phyloP scores from a whole-genome alignment of 2,329 filamentous ascomycete species.

The Diaporthe australafricana region DNA sequence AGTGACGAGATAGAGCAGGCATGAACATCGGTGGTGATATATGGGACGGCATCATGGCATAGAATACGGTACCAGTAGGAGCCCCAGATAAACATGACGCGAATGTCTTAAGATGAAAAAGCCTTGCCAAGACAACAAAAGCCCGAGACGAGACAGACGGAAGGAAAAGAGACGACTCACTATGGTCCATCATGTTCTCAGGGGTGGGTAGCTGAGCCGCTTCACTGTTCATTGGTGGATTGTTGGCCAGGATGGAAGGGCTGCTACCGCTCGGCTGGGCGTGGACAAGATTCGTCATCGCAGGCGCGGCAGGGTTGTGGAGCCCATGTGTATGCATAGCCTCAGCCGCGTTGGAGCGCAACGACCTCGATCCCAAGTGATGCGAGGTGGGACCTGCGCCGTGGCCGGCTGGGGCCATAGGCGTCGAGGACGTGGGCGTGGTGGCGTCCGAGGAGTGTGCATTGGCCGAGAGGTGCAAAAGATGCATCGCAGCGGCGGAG shows the following conservation, averaged over 20 bases:
- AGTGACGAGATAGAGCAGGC: not conserved
- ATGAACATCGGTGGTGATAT: not conserved
- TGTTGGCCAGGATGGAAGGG: conserved; percentile 43
- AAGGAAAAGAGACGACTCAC: conserved; percentile 36
- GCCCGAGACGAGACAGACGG: not conserved
- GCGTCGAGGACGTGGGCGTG: conserved; percentile 23
- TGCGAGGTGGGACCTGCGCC: conserved; percentile 3
- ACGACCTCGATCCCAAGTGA: conserved; percentile 26
- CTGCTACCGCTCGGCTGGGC: conserved; percentile 42
- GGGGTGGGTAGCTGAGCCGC: conserved; percentile 50
- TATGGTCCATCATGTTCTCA: conserved; percentile 48
- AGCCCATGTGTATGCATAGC: conserved; percentile 24
- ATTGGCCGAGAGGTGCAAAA: conserved; percentile 56
- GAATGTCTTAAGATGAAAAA: conserved; percentile 21
- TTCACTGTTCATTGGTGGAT: conserved; percentile 45
- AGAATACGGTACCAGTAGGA: not conserved
- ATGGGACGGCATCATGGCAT: conserved; percentile 6
- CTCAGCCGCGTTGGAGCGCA: conserved; percentile 27
- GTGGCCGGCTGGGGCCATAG: conserved; percentile 7
- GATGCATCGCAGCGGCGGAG: conserved; percentile 56
- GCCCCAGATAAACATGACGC: not conserved
- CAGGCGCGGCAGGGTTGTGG: conserved; percentile 32
- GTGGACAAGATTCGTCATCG: conserved; percentile 40
- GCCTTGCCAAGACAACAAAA: conserved; percentile 9
- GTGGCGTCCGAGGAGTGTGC: conserved; percentile 42